Conservation (phyloP, 192 early-diverging fungal genomes). For the Podila minutissima region DNA sequence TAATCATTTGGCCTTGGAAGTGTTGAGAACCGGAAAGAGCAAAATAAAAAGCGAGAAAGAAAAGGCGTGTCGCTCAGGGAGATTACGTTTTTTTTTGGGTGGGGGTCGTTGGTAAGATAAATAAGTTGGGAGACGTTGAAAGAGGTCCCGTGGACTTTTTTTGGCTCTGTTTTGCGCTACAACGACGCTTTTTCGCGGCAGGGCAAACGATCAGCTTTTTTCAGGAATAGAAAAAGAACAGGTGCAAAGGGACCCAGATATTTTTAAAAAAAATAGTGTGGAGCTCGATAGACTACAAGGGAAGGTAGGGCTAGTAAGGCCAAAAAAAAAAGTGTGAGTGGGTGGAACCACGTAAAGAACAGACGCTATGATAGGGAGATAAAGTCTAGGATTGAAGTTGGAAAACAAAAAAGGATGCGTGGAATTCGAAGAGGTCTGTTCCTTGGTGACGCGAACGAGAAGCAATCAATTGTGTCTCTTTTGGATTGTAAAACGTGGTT, state of each 20-base stretch:
- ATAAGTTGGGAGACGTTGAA: neutral
- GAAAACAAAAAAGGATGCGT: no score
- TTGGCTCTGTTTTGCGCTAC: neutral
- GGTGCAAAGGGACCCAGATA: neutral
- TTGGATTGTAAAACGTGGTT: no score
- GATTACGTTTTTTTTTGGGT: no score
- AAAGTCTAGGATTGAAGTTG: no score
- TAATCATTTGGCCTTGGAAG: conserved; percentile 20
- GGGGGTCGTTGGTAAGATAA: neutral
- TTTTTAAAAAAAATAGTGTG: no score
- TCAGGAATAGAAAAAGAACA: neutral
- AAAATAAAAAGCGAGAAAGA: neutral
- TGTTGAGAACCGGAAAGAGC: neutral
- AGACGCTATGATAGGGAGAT: neutral
- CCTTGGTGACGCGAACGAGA: no score
- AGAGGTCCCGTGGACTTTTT: neutral
- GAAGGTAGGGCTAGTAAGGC: no score
- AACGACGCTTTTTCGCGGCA: neutral
- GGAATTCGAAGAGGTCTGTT: no score
- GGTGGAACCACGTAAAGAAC: neutral
- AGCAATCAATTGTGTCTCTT: no score
- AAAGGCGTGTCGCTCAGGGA: neutral
- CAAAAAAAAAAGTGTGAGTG: neutral
- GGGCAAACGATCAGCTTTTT: neutral
- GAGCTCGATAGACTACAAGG: no score